Evolutionary conservation across 768 basidiomycete species (phyloP), one percentile per base, ranked within the genome.

Genomic region (Leucocoprinus leucothites): DNA sequence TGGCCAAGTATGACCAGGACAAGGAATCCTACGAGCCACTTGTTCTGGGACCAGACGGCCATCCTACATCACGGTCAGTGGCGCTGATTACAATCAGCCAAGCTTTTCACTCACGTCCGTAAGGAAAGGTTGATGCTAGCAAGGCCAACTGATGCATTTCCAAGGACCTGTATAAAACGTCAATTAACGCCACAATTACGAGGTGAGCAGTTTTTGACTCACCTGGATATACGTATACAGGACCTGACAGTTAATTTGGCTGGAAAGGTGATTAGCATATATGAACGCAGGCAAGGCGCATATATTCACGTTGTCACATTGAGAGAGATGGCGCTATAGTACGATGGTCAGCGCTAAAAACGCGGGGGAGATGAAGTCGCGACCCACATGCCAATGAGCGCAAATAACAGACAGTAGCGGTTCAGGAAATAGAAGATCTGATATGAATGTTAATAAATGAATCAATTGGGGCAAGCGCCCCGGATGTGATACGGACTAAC

Each of bases 111-210:
- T 60, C 65, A 86, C 85, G 86, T 87, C 66, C 86, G 71, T 36
- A 88, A 69, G 1, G 82, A 84, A 9, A 89, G 75, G 63, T 88
- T 89, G 56, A 89, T 80, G 64, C 84, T 87, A 11, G 87, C 86
- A 3, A 87, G 71, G 22, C 87, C 86, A 40, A 87, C 80, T 19
- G 86, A 72, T 16, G 81, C 79, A 67, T 87, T 86, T 16, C 87
- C 87, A 51, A 82, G 75, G 45, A 74, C 69, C 74, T 79, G 35
- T 16, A 38, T 25, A 8, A 11, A 16, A n/a, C 7, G 4, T 49
- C 28, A 40, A 26, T 9, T 25, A 36, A 41, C 31, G 41, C 25
- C 18, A 41, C 19, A 28, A 40, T 28, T 41, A 46, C 21, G 22
- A 25, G 21, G n/a, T n/a, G n/a, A n/a, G 57, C 57, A 61, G 34